phyloP scores from a whole-genome alignment of 352 stramenopile genomes.

The Globisporangium splendens region DNA sequence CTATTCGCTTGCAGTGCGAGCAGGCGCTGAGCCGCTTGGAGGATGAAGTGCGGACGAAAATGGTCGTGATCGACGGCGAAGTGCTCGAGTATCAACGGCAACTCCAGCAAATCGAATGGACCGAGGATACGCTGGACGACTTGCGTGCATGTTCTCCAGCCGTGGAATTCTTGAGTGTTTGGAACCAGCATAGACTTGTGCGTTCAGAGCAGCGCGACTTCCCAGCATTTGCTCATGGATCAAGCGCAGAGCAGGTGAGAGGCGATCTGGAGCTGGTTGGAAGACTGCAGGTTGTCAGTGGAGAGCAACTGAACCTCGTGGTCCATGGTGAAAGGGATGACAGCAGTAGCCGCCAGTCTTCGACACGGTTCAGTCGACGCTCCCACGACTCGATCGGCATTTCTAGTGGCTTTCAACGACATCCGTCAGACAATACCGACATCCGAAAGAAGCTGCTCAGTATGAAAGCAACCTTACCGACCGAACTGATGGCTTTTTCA shows the following conservation, averaged over 20 bases:
- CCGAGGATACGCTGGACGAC: constrained; percentile 54
- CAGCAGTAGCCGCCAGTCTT: constrained; percentile 6
- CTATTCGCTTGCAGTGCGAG: constrained; percentile 50
- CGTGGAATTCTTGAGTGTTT: constrained; percentile 61
- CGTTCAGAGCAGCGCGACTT: constrained; percentile 68
- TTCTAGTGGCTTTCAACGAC: too few relatives aligned
- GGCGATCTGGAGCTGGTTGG: constrained; percentile 60
- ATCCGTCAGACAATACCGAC: constrained; percentile 18
- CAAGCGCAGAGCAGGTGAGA: constrained; percentile 48
- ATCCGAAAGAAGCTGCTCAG: constrained; percentile 34
- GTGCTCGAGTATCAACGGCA: constrained; percentile 58
- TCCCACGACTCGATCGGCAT: too few relatives aligned
- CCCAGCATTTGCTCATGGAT: constrained; percentile 25
- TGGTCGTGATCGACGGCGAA: constrained; percentile 49
- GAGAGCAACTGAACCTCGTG: constrained; percentile 22
- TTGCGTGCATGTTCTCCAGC: constrained; percentile 36
- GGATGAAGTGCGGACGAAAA: constrained; percentile 40
- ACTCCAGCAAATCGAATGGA: constrained; percentile 70
- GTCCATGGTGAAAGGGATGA: constrained; percentile 9
- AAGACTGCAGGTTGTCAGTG: constrained; percentile 39
- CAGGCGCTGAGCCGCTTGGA: constrained; percentile 42
- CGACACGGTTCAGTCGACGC: constrained; percentile 3
- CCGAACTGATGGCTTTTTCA: not conserved
- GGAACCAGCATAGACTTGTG: constrained; percentile 67
- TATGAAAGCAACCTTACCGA: constrained; percentile 18